Percentiles rank a stretch among this genome's conserved stretches.
Evolutionary conservation across 192 early-diverging fungal species (phyloP).

Genomic region (Coemansia sp.): DNA sequence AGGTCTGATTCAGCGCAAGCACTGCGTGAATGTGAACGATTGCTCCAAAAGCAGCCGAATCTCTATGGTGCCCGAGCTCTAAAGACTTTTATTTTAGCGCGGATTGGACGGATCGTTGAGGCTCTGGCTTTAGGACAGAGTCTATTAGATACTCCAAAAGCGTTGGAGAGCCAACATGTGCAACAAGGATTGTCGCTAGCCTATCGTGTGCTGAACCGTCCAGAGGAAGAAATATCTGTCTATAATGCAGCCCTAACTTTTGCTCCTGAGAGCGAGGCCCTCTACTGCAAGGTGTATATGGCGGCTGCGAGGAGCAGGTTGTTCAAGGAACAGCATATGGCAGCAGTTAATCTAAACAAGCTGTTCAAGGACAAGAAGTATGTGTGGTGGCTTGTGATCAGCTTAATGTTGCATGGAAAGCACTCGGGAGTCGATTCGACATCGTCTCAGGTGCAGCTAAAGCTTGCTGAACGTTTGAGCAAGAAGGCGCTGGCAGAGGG

Average conservation of each 20-base stretch:
- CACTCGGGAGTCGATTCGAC: slow-evolving; percentile 14
- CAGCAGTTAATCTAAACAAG: slow-evolving; percentile 79
- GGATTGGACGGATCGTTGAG: slow-evolving; percentile 63
- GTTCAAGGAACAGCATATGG: slow-evolving; percentile 58
- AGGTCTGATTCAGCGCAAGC: slow-evolving; percentile 17
- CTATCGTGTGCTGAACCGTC: slow-evolving; percentile 17
- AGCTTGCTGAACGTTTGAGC: slow-evolving; percentile 82
- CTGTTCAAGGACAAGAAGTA: slow-evolving; percentile 75
- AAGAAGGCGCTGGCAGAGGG: slow-evolving; percentile 70
- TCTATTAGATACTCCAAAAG: slow-evolving; percentile 41
- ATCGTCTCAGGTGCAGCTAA: slow-evolving; percentile 58
- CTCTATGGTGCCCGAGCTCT: slow-evolving; percentile 59
- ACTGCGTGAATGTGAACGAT: slow-evolving; percentile 22
- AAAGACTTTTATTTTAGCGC: slow-evolving; percentile 70
- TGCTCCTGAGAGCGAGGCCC: slow-evolving; percentile 68
- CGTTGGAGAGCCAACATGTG: slow-evolving; percentile 32
- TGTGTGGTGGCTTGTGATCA: slow-evolving; percentile 85
- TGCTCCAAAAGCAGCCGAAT: slow-evolving; percentile 40
- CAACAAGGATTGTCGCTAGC: slow-evolving; percentile 29
- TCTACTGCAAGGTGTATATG: slow-evolving; percentile 81
- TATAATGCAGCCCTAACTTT: slow-evolving; percentile 66
- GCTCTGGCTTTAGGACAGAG: slow-evolving; percentile 62
- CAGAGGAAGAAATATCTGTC: slow-evolving; percentile 67
- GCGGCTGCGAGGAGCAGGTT: slow-evolving; percentile 67
- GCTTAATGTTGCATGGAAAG: slow-evolving; percentile 72